Evolutionary conservation across 768 basidiomycete genomes (phyloP), one percentile per base, ranked within the genome.

Genomic region (Piloderma croceum): DNA sequence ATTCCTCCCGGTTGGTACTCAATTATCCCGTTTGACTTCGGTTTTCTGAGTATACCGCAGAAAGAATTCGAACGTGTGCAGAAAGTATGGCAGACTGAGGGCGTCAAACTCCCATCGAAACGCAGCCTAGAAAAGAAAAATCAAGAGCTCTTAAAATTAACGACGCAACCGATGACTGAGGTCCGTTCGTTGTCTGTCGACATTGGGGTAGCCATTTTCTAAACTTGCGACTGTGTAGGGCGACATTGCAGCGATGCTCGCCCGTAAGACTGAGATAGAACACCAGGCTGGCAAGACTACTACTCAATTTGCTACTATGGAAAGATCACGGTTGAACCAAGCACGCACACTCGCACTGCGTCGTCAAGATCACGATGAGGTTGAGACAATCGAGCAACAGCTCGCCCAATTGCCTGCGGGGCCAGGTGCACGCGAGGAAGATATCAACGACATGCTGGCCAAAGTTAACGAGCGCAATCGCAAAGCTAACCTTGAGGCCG

Each of bases 391-490:
- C 22, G 83, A 89, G 18, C 63, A 56, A 3, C 68, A 85, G 55
- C 68, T 94, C 22, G 73, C 70, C n/a, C 70, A 71, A 23, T 63
- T 86, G 7, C 69, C 43, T 1, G 55, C 58, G 4, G 49, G 43
- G 39, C 44, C 6, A 34, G 42, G 53, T 3, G 50, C 53, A 10
- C 43, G 35, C 17, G 45, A 44, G 15, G 59, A 59, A 11, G 56
- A 52, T 5, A 54, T 59, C 5, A 58, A 53, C 7, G 77, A 87
- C 47, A 62, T 76, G 54, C 70, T 94, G 19, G 77, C 86, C 12
- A 78, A 68, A 54, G 81, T 98, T 39, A 97, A 94, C 56, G 90
- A 92, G 63, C 77, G 90, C 41, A 97, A 97, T 59, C 75, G 87
- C 41, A 83, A 77, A 57, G 82, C 83, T 22, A 94, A 94, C 42